These are phyloP conservation scores for Evansstolkia leycettana DNA, from an alignment of 495 filamentous ascomycete species.

Conservation along the genomic window DNA sequence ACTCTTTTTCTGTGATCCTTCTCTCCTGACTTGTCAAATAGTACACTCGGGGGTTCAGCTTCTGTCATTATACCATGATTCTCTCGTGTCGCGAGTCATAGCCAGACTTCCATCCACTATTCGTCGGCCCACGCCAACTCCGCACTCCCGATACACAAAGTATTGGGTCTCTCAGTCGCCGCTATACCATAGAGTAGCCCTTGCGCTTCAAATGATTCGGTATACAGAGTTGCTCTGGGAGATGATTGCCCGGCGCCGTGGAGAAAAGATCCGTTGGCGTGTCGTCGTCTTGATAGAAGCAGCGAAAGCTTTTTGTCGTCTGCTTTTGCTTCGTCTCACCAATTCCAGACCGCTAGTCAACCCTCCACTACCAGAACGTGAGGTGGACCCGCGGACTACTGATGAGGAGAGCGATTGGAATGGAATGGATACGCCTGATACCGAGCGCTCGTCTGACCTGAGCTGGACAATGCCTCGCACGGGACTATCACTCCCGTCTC, in stretches of 20 bases:
- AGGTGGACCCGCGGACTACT: constrained; percentile 50
- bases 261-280: constrained; percentile 77
- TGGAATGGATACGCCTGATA: constrained; percentile 34
- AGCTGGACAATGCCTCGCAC: constrained; percentile 96
- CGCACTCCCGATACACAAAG: constrained; percentile 80
- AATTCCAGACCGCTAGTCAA: constrained; percentile 73
- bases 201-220: constrained; percentile 74
- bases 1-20: constrained; percentile 1
- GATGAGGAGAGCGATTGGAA: constrained; percentile 43
- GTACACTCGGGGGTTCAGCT: constrained; percentile 81
- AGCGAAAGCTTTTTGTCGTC: constrained; percentile 75
- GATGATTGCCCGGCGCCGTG: constrained; percentile 72
- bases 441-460: constrained; percentile 29
- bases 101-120: constrained; percentile 31
- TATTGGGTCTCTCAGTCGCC: constrained; percentile 72
- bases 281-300: constrained; percentile 78
- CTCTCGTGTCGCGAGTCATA: constrained; percentile 61
- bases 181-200: constrained; percentile 64
- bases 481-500: constrained; percentile 63
- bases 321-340: constrained; percentile 74
- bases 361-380: constrained; percentile 77
- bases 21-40: constrained; percentile 9
- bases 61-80: constrained; percentile 88
- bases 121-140: constrained; percentile 43
- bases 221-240: constrained; percentile 87